phyloP scores from a whole-genome alignment of 2,329 filamentous ascomycete genomes.

The Exophiala spinifera region DNA sequence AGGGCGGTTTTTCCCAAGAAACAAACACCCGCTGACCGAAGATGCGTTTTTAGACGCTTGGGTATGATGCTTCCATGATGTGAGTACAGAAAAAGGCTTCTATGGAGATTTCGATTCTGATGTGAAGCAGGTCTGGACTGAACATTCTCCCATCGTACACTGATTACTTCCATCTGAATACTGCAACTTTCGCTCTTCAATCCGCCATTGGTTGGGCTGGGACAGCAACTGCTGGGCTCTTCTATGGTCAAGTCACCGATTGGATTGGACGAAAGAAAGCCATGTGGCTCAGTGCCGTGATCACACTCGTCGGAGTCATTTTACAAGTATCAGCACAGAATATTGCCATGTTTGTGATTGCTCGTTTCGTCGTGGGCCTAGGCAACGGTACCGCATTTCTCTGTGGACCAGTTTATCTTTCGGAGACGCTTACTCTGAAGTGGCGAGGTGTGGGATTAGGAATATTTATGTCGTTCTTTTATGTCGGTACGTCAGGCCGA shows the following conservation, averaged over 20 bases:
- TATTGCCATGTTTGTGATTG: slow-evolving; percentile 35
- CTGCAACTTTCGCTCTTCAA: slow-evolving; percentile 19
- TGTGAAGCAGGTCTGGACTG: slow-evolving; percentile 7
- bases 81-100: too few species aligned
- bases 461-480: too few species aligned
- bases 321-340: slow-evolving; percentile 58
- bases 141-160: slow-evolving; percentile 24
- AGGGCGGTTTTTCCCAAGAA: too few species aligned
- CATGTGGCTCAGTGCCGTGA: slow-evolving; percentile 37
- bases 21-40: too few species aligned
- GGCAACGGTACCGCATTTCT: neutral
- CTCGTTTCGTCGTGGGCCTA: slow-evolving; percentile 11
- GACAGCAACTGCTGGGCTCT: slow-evolving; percentile 36
- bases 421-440: too few species aligned
- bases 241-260: slow-evolving; percentile 33
- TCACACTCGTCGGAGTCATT: slow-evolving; percentile 57
- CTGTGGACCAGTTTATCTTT: slow-evolving; percentile 4
- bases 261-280: slow-evolving; percentile 14
- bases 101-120: too few species aligned
- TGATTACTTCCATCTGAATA: slow-evolving; percentile 22
- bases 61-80: too few species aligned
- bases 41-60: too few species aligned
- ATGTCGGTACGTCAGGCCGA: too few species aligned
- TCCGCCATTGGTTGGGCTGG: slow-evolving; percentile 34
- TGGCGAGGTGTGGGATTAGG: too few species aligned